Base-by-base conservation (phyloP, 139 green algal genomes). In the Spirogloea muscicola region DNA sequence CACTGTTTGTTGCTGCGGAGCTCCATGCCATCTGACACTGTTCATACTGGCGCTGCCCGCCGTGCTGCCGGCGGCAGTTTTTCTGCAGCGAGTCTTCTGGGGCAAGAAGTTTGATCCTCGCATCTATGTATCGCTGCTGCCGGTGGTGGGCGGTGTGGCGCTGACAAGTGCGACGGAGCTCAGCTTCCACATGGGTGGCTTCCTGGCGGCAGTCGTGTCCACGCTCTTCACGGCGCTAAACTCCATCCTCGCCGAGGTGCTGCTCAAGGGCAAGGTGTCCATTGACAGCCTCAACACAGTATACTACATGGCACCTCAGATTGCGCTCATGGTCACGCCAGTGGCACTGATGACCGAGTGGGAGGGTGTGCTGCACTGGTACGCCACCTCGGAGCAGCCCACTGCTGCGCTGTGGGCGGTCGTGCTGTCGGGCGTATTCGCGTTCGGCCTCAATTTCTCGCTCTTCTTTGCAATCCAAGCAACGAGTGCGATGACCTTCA, bases 361-460 rank as follows among this genome's bases (percentile, higher is more conserved):
- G n/a, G n/a, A n/a, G n/a, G 39, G 37, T 57, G 60, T 25, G 33
- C 57, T 13, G 4, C 46, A 7, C 4, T 16, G 36, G 7, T 69
- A 21, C 34, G 59, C 29, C 5, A 59, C 39, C 16, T 58, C 58
- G 25, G 25, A 41, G 69, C 37, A 4, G n/a, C n/a, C n/a, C n/a
- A n/a, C n/a, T n/a, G n/a, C 57, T 13, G 57, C 18, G 57, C 13
- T 65, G 13, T 16, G 13, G 57, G 57, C 18, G 13, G 18, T 65
- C 16, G 13, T 65, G 13, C 13, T 65, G 13, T 58, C 33, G 33
- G 69, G 69, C 7, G 31, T 72, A 3, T 13, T 79, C 4, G 71
- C 71, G 51, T 79, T 79, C 48, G 59, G 41, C 4, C 37, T 79
- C 41, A 79, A 79, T 34, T 69, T 79, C 36, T 79, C 61, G 37